Evolutionary conservation across 768 basidiomycete genomes (phyloP).

Genomic region (Boletus eberwhitei): DNA sequence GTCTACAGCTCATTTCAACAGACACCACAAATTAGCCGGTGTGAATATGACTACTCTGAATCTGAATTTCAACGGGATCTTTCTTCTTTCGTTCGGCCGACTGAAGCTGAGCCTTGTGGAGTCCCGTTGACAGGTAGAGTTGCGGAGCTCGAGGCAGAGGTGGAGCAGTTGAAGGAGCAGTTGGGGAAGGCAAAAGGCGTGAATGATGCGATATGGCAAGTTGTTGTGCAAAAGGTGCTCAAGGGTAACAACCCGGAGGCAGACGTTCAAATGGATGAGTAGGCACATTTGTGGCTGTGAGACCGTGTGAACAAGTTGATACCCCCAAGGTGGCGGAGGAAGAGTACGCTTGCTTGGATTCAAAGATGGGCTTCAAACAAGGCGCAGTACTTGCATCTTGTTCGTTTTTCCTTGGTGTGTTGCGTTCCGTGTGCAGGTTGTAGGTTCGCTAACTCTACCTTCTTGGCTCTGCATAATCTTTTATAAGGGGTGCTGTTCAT

Average conservation of each 20-base stretch:
- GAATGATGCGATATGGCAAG: conserved; percentile 93
- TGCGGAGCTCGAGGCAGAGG: conserved; percentile 68
- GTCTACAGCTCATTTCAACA: neutral
- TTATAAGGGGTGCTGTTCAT: conserved; percentile 72
- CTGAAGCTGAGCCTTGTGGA: conserved; percentile 25
- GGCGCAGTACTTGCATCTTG: conserved; percentile 85
- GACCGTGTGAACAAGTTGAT: conserved; percentile 14
- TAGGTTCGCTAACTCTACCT: neutral
- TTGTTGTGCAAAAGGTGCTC: conserved; percentile 64
- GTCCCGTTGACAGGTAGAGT: conserved; percentile 53
- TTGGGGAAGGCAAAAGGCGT: conserved; percentile 84
- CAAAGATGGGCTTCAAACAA: conserved; percentile 80
- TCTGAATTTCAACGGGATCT: conserved; percentile 66
- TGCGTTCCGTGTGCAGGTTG: conserved; percentile 18
- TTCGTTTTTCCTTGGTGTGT: conserved; percentile 85
- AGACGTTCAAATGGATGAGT: conserved; percentile 12
- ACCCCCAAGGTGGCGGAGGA: too few relatives aligned
- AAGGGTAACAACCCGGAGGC: conserved; percentile 6
- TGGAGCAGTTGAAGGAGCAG: conserved; percentile 61
- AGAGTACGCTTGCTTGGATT: neutral
- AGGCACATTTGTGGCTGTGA: conserved; percentile 20
- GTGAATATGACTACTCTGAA: conserved; percentile 39
- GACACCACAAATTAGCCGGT: conserved; percentile 16
- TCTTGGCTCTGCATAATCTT: neutral
- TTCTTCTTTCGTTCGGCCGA: conserved; percentile 57